phyloP scores from a whole-genome alignment of 2,329 filamentous ascomycete species.

The Pyrenophora graminea region DNA sequence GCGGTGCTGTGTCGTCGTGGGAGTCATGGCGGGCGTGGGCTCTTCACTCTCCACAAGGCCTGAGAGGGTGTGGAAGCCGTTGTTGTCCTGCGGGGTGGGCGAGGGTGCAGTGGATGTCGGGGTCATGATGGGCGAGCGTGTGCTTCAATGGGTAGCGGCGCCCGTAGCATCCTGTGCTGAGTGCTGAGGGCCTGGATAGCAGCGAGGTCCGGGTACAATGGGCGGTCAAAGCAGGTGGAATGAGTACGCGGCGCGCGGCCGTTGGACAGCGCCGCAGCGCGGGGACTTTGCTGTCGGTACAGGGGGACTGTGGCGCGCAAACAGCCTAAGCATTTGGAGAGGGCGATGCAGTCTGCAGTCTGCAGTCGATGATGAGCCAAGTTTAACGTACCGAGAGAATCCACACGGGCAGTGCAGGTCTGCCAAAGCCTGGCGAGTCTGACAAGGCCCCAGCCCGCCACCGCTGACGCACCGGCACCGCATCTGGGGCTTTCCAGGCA shows the following conservation, averaged over 20 bases:
- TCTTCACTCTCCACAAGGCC: constrained; percentile 46
- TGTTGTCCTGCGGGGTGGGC: constrained; percentile 21
- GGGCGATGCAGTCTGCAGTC: constrained; percentile 2
- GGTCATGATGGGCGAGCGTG: constrained; percentile 28
- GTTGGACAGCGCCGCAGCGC: constrained; percentile 35
- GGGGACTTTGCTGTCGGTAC: constrained; percentile 19
- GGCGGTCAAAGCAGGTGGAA: constrained; percentile 31
- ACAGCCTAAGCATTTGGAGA: constrained; percentile 32
- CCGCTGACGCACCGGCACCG: constrained; percentile 12
- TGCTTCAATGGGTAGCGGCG: constrained; percentile 27
- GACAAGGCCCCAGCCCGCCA: not conserved
- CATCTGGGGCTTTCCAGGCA: constrained; percentile 14
- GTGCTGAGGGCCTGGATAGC: constrained; percentile 28
- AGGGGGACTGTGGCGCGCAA: constrained; percentile 28
- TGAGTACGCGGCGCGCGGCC: constrained; percentile 36
- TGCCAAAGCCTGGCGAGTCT: not conserved
- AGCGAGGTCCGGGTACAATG: constrained; percentile 31
- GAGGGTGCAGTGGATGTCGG: constrained; percentile 7
- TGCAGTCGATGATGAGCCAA: constrained; percentile 6
- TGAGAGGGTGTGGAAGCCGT: constrained; percentile 44
- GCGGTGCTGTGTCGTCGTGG: constrained; percentile 11
- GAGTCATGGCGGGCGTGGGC: constrained; percentile 26
- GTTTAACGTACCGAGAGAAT: constrained; percentile 4
- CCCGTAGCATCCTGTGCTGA: constrained; percentile 39
- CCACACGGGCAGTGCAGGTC: not conserved